Percentiles rank a stretch among this genome's conserved stretches.
Evolutionary conservation across 768 basidiomycete species (phyloP).

Genomic region (Suillus paluster): DNA sequence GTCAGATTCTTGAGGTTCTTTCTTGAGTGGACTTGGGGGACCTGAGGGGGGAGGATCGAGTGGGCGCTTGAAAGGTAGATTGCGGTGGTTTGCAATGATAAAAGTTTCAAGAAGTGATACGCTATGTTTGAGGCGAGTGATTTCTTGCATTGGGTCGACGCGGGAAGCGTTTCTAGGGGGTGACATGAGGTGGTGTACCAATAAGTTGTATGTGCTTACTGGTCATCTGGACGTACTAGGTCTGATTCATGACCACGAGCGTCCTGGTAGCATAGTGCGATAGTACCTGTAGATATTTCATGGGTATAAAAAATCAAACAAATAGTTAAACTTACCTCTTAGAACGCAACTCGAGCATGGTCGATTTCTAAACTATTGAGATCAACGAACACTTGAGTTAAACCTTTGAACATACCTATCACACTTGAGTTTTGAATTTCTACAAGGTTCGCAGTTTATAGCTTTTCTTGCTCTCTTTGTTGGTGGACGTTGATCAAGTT

Average conservation of each 20-base stretch:
- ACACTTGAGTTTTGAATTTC: constrained; percentile 88
- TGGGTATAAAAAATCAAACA: constrained; percentile 15
- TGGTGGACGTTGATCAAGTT: constrained; percentile 66
- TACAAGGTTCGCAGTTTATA: constrained; percentile 88
- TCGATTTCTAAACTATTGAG: too few relatives aligned
- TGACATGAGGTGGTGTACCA: constrained; percentile 39
- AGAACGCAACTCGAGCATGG: constrained; percentile 90
- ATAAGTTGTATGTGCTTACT: constrained; percentile 31
- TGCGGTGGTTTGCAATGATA: constrained; percentile 36
- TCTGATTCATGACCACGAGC: constrained; percentile 66
- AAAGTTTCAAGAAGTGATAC: constrained; percentile 44
- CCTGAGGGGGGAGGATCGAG: constrained; percentile 35
- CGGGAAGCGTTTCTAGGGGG: constrained; percentile 34
- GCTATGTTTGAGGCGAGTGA: constrained; percentile 45
- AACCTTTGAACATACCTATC: constrained; percentile 73
- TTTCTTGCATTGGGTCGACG: constrained; percentile 45
- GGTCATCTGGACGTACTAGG: constrained; percentile 62
- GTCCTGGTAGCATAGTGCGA: constrained; percentile 81
- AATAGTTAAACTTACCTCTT: constrained; percentile 54
- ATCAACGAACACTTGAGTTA: too few relatives aligned
- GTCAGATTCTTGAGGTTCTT: constrained; percentile 54
- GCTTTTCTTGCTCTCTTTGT: constrained; percentile 86
- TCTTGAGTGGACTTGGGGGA: constrained; percentile 50
- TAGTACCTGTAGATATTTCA: constrained; percentile 60
- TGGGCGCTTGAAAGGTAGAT: constrained; percentile 31